Base-by-base conservation (phyloP, 192 early-diverging fungal genomes). In the Backusella sp. region DNA sequence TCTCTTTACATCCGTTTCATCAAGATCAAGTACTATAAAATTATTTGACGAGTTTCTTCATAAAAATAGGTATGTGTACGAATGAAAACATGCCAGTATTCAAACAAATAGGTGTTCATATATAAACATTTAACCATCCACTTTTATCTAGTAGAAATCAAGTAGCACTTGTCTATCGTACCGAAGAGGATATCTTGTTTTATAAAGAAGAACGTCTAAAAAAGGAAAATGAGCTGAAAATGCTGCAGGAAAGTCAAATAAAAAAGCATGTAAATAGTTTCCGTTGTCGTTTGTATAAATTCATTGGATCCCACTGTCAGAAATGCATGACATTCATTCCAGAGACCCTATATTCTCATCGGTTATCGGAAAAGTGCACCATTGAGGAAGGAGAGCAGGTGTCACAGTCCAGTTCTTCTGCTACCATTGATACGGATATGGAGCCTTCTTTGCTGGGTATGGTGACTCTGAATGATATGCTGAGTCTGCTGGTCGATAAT, bases 221-320 rank as follows among this genome's bases (percentile, higher is more conserved):
- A 19, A 44, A 36, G 14, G 39, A 28, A 30, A 15, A 7, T 6
- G 70, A 71, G 17, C 42, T 71, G 1, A 44, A 39, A 17, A 26
- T 7, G 14, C 6, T 71, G 8, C 26, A 71, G 3, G 41, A 36
- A 17, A 71, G 30, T 15, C 26, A 41, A 30, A n/a, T 71, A 30
- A 44, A 49, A 14, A 71, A 71, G 14, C 70, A 71, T 71, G 1
- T 11, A 71, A 71, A 49, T 15, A 19, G 70, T 6, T 19, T 71
- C 7, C 42, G 17, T 6, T 71, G 70, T 32, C 70, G 39, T 49
- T 17, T 71, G 3, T 23, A 14, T 15, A 44, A 44, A 46, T 7
- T 71, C 0, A 30, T 32, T 0, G 44, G 44, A 6, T 46, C 14
- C 14, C 23, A 26, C 6, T 71, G 70, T 71, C 6, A 71, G 17